Evolutionary conservation across 371 early-diverging fungal genomes (phyloP).

Genomic region (Saksenaea vasiformis): DNA sequence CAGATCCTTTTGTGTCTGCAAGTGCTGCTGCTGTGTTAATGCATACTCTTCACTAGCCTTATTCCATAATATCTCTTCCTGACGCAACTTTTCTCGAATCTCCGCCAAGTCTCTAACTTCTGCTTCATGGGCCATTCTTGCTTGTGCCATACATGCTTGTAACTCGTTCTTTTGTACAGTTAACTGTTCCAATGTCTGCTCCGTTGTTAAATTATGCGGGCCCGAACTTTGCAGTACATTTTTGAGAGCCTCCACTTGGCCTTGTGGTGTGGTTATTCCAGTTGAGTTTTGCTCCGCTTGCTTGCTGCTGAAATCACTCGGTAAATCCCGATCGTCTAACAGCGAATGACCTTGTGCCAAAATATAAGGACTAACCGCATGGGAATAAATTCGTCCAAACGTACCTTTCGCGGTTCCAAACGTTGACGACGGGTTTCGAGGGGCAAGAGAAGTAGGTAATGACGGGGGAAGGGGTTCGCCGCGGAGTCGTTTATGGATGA

Average conservation of each 20-base stretch:
- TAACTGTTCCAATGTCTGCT: slow-evolving; percentile 22
- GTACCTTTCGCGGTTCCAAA: neutral
- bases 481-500: slow-evolving; percentile 70
- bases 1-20: slow-evolving; percentile 17
- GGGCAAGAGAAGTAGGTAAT: slow-evolving; percentile 41
- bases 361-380: neutral
- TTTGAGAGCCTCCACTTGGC: slow-evolving; percentile 26
- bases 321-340: slow-evolving; percentile 33
- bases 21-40: slow-evolving; percentile 22
- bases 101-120: slow-evolving; percentile 17
- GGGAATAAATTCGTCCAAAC: neutral
- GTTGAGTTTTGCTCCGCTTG: slow-evolving; percentile 34
- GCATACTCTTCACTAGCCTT: slow-evolving; percentile 26
- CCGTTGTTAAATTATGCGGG: slow-evolving; percentile 20
- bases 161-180: slow-evolving; percentile 28
- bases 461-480: slow-evolving; percentile 69
- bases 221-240: slow-evolving; percentile 19
- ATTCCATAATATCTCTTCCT: slow-evolving; percentile 30
- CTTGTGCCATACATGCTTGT: slow-evolving; percentile 25
- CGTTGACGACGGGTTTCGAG: slow-evolving; percentile 12
- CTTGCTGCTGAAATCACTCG: slow-evolving; percentile 45
- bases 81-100: slow-evolving; percentile 17
- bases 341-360: neutral
- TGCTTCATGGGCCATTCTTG: slow-evolving; percentile 29
- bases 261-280: slow-evolving; percentile 37